Evolutionary conservation across 495 filamentous ascomycete genomes (phyloP).

Genomic region (Pseudomonodictys pantanalensis): DNA sequence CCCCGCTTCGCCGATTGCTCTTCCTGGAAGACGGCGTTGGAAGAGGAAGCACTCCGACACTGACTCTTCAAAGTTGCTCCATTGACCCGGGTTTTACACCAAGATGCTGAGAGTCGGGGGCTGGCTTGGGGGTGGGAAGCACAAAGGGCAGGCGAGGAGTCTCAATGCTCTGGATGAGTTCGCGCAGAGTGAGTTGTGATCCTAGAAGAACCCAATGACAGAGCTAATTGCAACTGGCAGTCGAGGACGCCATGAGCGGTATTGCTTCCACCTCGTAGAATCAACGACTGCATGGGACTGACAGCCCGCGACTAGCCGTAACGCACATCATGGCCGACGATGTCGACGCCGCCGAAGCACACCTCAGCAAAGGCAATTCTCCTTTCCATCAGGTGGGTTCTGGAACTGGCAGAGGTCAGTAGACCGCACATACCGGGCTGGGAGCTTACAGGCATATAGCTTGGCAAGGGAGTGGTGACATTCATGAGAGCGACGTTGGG

Average conservation of each 20-base stretch:
- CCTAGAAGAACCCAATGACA: not conserved
- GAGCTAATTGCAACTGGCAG: slow-evolving; percentile 41
- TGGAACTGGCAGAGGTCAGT: not conserved
- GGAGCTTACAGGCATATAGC: slow-evolving; percentile 42
- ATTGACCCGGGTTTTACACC: not conserved
- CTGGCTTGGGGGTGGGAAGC: slow-evolving; percentile 58
- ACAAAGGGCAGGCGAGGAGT: slow-evolving; percentile 54
- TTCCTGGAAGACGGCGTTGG: too few relatives aligned
- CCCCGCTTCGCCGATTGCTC: too few relatives aligned
- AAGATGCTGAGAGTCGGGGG: slow-evolving; percentile 44
- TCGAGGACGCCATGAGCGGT: slow-evolving; percentile 65
- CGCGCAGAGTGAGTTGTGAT: slow-evolving; percentile 50
- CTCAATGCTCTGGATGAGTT: slow-evolving; percentile 58
- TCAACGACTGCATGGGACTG: not conserved
- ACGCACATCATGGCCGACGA: slow-evolving; percentile 89
- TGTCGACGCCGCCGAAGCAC: slow-evolving; percentile 77
- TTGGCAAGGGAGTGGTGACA: slow-evolving; percentile 74
- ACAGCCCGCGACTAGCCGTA: slow-evolving; percentile 35
- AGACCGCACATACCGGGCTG: not conserved
- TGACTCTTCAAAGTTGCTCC: not conserved
- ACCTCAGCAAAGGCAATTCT: slow-evolving; percentile 69
- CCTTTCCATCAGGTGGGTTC: slow-evolving; percentile 77
- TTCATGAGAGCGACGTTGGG: slow-evolving; percentile 87
- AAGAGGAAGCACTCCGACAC: too few relatives aligned
- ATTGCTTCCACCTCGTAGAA: slow-evolving; percentile 12